Evolutionary conservation across 208 protist genomes (phyloP), one percentile per base, ranked within the genome.

Genomic region (Trypanosoma scelopori): DNA sequence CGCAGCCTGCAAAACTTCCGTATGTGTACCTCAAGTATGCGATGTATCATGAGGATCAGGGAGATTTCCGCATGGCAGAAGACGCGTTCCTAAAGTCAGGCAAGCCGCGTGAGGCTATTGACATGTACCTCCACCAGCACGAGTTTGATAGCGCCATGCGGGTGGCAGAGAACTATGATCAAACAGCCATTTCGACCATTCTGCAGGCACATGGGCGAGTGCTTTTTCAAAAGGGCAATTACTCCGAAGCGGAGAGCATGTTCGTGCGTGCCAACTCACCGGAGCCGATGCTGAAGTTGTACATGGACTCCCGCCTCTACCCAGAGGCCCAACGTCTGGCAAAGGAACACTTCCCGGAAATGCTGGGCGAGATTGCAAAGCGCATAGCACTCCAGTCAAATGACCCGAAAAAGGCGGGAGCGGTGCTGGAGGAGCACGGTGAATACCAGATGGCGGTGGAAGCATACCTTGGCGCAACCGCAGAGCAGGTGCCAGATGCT

Each of bases 1-100:
- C 84, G 12, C 89, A 94, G 83, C 87, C 90, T n/a, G 81, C 78
- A 23, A 98, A 98, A 85, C 74, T 99, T 60, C 88, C 89, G 9
- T 97, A 98, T 65, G 93, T 99, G 25, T 97, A 98, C 68, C 79
- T 99, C 39, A 98, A 98, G 79, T 92, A 98, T 76, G 98, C 98
- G 9, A 97, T 99, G 90, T 84, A 89, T 76, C 94, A 99, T 65
- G 97, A 99, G 76, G 97, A 99, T 81, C 94, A 97, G 68, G 91
- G 89, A 41, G 87, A 97, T 65, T 97, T 97, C 76, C 91, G 87
- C 55, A 91, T 94, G 82, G 98, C 98, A 28, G 97, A 99, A 81
- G 93, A 93, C 47, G 94, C 98, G 52, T 99, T 99, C 74, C 67
- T 99, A 55, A 95, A 94, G 61, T 97, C 97, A 16, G 90, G 92